Evolutionary conservation across 2,329 filamentous ascomycete species (phyloP).

Genomic region (Emergomyces orientalis): DNA sequence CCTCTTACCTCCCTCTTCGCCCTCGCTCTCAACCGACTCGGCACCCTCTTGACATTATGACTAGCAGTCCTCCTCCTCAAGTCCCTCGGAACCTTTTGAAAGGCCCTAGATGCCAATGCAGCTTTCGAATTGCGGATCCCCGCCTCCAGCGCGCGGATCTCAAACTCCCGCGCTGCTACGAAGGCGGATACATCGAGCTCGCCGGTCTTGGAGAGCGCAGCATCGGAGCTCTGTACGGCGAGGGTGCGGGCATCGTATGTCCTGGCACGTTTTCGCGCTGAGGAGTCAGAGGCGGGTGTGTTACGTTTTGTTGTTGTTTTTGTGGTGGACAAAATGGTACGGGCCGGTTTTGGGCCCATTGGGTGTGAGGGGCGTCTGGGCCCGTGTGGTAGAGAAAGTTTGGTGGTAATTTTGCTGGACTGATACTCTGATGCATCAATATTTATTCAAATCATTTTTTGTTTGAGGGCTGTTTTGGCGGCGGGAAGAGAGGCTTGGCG

Average conservation of each 20-base stretch:
- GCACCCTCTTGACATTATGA: constrained; percentile 87
- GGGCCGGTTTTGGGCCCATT: constrained; percentile 23
- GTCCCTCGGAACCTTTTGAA: constrained; percentile 79
- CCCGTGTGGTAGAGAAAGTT: not conserved
- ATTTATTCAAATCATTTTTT: not conserved
- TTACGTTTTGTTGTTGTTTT: constrained; percentile 26
- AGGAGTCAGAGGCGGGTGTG: constrained; percentile 14
- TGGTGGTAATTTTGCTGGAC: not conserved
- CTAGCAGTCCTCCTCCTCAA: constrained; percentile 82
- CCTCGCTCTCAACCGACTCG: constrained; percentile 60
- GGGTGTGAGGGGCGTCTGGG: constrained; percentile 11
- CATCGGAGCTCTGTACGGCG: constrained; percentile 37
- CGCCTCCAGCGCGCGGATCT: constrained; percentile 75
- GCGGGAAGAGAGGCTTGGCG: not conserved
- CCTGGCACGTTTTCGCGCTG: constrained; percentile 36
- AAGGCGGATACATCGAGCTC: constrained; percentile 80
- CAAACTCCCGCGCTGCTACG: constrained; percentile 74
- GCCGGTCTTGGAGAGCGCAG: constrained; percentile 52
- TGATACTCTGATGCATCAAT: not conserved
- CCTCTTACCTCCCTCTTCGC: constrained; percentile 52
- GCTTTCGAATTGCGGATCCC: constrained; percentile 69
- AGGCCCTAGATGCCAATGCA: constrained; percentile 59
- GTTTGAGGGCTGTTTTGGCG: not conserved
- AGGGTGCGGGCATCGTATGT: constrained; percentile 35
- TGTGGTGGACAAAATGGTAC: constrained; percentile 13